A percentile compares a stretch with the other conserved stretches of the same genome.
phyloP scores from a whole-genome alignment of 345 rosid genomes.

The Populus tremula region DNA sequence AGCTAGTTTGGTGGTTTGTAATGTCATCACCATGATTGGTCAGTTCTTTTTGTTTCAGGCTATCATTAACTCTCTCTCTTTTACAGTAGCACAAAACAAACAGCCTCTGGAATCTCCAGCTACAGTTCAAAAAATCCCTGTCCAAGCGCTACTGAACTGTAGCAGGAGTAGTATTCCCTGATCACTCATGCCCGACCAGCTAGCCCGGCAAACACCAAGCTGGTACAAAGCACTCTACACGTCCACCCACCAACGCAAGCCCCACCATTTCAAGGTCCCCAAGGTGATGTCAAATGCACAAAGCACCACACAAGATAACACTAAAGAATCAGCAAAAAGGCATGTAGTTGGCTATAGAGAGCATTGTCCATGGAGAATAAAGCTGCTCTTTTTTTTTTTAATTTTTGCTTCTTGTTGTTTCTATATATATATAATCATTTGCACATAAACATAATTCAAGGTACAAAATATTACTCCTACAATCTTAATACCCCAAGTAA shows the following conservation, averaged over 20 bases:
- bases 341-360: neutral
- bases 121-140: constrained; percentile 16
- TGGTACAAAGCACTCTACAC: neutral
- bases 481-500: neutral
- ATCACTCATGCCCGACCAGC: neutral
- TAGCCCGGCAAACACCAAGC: constrained; percentile 4
- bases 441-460: constrained; percentile 21
- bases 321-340: no score
- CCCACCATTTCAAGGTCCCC: constrained; percentile 1
- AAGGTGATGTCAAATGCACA: constrained; percentile 4
- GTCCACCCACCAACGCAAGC: neutral
- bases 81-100: neutral
- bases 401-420: constrained; percentile 24
- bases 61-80: neutral
- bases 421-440: neutral
- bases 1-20: neutral
- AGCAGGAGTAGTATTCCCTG: constrained; percentile 7
- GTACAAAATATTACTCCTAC: constrained; percentile 11
- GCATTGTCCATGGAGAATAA: constrained; percentile 16
- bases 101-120: constrained; percentile 8
- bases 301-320: constrained; percentile 2
- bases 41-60: neutral
- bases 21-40: neutral
- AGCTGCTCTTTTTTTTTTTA: constrained; percentile 22
- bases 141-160: constrained; percentile 21